Base-by-base conservation (phyloP, 345 rosid species). In the Zanthoxylum bungeanum region DNA sequence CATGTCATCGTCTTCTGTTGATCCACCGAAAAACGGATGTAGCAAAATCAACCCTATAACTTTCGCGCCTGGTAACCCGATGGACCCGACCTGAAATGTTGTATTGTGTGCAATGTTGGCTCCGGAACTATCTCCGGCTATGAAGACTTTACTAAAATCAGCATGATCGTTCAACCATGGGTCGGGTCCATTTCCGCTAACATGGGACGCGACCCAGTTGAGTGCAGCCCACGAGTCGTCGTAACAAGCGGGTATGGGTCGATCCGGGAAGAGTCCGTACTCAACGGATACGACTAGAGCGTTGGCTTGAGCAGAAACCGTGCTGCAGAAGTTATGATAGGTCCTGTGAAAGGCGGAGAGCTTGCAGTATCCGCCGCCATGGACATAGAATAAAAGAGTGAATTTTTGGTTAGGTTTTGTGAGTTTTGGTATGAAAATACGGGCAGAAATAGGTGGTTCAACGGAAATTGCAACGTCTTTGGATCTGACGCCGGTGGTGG, bases 151-250 rank as follows among this genome's bases (percentile, higher is more conserved):
- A 12, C n/a, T 17, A 2, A 76, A 39, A 65, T 83, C 77, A 3
- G 68, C 87, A 17, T 78, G 80, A 7, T 58, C 14, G 50, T 77
- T 78, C 71, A 86, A 34, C 87, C 87, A 83, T 0, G 70, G 40
- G 2, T 81, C 83, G 0, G 84, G 77, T 33, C 87, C 87, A 16
- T 50, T 27, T 19, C 84, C 72, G 2, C 44, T 4, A 1, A 14
- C 75, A 30, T 85, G 86, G 61, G 77, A 27, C 0, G 78, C 81
- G 1, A 79, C 83, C 89, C 89, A 86, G 47, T 49, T 56, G 66
- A 86, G 89, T 12, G 76, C 85, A 0, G 80, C 75, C 89, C 87
- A 83, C 1, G 84, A 79, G 16, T 86, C 85, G 4, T 83, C 84
- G 40, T 80, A 86, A 53, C 84, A 81, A 4, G 73, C 84, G 64